Percentiles rank a stretch among this genome's conserved stretches.
phyloP scores from a whole-genome alignment of 2,329 filamentous ascomycete species.

The Fusarium cicatricum region DNA sequence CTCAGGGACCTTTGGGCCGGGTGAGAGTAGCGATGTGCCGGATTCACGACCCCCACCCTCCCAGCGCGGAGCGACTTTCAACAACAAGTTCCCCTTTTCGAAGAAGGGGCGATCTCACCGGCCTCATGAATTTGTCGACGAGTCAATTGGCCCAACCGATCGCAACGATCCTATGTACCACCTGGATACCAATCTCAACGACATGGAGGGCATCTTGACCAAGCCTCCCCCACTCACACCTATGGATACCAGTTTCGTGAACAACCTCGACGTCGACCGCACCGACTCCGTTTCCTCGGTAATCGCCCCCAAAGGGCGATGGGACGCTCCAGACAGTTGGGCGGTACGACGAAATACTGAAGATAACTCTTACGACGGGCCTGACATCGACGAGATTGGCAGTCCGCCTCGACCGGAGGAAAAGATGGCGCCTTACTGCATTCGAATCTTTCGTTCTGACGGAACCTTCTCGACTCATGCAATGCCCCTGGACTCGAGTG shows the following conservation, averaged over 20 bases:
- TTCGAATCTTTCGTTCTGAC: conserved; percentile 93
- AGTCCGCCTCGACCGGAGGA: conserved; percentile 76
- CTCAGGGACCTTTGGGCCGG: conserved; percentile 41
- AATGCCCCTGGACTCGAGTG: conserved; percentile 82
- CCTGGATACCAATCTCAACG: conserved; percentile 85
- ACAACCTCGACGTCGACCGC: conserved; percentile 54
- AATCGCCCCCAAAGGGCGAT: conserved; percentile 63
- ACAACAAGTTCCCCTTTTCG: conserved; percentile 69
- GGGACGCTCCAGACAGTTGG: conserved; percentile 98
- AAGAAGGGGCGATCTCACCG: conserved; percentile 62
- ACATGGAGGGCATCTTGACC: conserved; percentile 91
- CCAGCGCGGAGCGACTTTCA: conserved; percentile 61
- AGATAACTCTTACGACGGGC: conserved; percentile 64
- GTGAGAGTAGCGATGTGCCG: conserved; percentile 41
- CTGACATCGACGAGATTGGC: conserved; percentile 74
- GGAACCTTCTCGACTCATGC: conserved; percentile 94
- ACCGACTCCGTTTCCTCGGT: conserved; percentile 45
- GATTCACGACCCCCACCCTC: conserved; percentile 39
- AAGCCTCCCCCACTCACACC: conserved; percentile 75
- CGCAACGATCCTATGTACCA: conserved; percentile 71
- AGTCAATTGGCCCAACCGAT: conserved; percentile 67
- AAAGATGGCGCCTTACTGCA: conserved; percentile 82
- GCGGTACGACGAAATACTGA: conserved; percentile 80
- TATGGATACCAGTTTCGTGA: conserved; percentile 65
- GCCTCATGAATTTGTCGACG: conserved; percentile 62